Base-by-base conservation (phyloP, 2,329 filamentous ascomycete species). In the Hymenoscyphus albidus region DNA sequence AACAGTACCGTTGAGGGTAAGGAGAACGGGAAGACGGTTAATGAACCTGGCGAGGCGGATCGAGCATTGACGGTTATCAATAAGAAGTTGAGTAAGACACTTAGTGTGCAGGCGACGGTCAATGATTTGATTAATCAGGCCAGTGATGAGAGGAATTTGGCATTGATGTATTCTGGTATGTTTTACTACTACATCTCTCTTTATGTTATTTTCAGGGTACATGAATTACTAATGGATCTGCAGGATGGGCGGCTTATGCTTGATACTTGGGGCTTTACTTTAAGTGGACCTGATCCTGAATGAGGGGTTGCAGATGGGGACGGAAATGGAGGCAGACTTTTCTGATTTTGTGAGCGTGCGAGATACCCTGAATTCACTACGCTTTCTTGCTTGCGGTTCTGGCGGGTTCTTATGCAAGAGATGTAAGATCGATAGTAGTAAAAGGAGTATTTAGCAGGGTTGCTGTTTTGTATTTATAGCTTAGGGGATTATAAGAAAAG, bases 81-180 rank as follows among this genome's bases (percentile, higher is more conserved):
- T 75, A 98, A 97, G 85, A 99, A 99, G 80, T 78, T 99, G 70
- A 91, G 90, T 68, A 97, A 97, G 82, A 93, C 91, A 2, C 78
- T 99, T 75, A 99, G 94, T 76, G 94, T 97, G 18, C 91, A 90
- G 63, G 96, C 95, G 2, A 97, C 93, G 14, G 95, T 99, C 62
- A 98, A 97, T 74, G 95, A 99, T 75, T 79, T 99, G 68, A 99
- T 99, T 69, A 95, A 97, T 75, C 91, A 96, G 78, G 94, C 95
- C 7, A 94, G 90, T 1, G 95, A 99, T 77, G 93, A 97, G 79
- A 85, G 86, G 70, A 97, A 99, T 75, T 76, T 99, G 73, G 94
- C 95, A 2, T 88, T 97, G 54, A 78, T 99, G 71, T 99, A 94
- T 80, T 89, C 88, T 72, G 80, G 81, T 72, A 70, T 55, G 68